Base-by-base conservation (phyloP, 2,329 filamentous ascomycete species). In the Colletotrichum spaethianum region DNA sequence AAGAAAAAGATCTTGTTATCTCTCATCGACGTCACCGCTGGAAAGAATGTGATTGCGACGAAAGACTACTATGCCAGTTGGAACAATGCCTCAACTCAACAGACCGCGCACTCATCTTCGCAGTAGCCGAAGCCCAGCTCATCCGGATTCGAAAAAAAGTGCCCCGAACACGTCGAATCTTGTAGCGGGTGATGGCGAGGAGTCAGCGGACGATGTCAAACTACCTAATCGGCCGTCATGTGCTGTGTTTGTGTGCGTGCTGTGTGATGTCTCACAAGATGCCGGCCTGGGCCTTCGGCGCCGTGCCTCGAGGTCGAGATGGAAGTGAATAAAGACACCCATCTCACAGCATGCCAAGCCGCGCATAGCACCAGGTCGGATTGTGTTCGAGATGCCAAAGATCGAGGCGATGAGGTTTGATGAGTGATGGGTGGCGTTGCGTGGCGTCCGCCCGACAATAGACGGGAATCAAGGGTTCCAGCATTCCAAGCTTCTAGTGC, bases 291-390 rank as follows among this genome's bases (percentile, higher is more conserved):
- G 40, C 23, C 26, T 31, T 44, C 38, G 38, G 31, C 16, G 9
- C 26, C 36, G n/a, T 42, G 38, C 31, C 57, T 36, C 18, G 28
- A 28, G n/a, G 59, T 16, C 9, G 33, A 18, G 8, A 28, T 6
- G 33, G n/a, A 38, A 48, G 9, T 18, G 5, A 36, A 46, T 14
- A 26, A 63, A 40, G 46, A 52, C 46, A 23, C 23, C 31, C 60
- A 52, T 52, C 44, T 63, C 44, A 28, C n/a, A 40, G 9, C 60
- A 63, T 63, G 46, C 60, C 46, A 63, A 28, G 16, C 33, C n/a
- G 33, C 1, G 44, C n/a, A 62, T 4, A 14, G 16, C 4, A 8
- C 31, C 20, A n/a, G 26, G 20, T n/a, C 26, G 4, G 33, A 26
- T 38, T 20, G 14, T 31, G 2, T 52, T 63, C 16, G n/a, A 31